phyloP scores from a whole-genome alignment of 148 eudicot genomes.

The Vaccinium darrowii region DNA sequence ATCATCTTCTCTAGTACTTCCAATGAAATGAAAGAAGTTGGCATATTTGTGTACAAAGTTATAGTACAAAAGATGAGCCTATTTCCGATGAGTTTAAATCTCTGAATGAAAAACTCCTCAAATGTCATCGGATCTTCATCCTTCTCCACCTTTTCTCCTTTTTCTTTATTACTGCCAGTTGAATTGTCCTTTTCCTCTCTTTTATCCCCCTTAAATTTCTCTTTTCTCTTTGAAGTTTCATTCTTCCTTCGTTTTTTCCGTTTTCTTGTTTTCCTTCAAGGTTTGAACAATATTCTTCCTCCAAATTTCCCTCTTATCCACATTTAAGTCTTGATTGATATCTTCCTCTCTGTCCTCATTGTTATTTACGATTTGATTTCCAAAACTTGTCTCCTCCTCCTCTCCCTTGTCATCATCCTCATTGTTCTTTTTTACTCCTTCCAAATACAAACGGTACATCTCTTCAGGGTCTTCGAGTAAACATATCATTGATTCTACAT shows the following conservation, averaged over 20 bases:
- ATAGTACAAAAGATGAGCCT: conserved; percentile 20
- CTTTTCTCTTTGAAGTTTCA: not conserved
- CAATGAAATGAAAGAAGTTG: conserved; percentile 34
- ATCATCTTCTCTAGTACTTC: conserved; percentile 33
- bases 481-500: conserved; percentile 32
- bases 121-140: conserved; percentile 18
- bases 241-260: not conserved
- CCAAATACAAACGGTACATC: conserved; percentile 36
- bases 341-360: not conserved
- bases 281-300: conserved; percentile 19
- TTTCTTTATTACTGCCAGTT: not conserved
- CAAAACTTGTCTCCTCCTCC: not conserved
- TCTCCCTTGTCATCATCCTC: not conserved
- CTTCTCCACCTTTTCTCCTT: not conserved
- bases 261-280: conserved; percentile 21
- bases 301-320: conserved; percentile 12
- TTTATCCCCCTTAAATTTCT: not conserved
- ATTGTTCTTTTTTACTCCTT: not conserved
- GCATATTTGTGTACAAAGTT: conserved; percentile 55
- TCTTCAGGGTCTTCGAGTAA: conserved; percentile 47
- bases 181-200: not conserved
- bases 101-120: conserved; percentile 39
- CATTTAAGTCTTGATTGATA: not conserved
- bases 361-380: not conserved
- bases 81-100: conserved; percentile 20